Percentiles rank a stretch among this genome's conserved stretches.
phyloP scores from a whole-genome alignment of 106 monocot genomes.

The Ottelia alismoides region DNA sequence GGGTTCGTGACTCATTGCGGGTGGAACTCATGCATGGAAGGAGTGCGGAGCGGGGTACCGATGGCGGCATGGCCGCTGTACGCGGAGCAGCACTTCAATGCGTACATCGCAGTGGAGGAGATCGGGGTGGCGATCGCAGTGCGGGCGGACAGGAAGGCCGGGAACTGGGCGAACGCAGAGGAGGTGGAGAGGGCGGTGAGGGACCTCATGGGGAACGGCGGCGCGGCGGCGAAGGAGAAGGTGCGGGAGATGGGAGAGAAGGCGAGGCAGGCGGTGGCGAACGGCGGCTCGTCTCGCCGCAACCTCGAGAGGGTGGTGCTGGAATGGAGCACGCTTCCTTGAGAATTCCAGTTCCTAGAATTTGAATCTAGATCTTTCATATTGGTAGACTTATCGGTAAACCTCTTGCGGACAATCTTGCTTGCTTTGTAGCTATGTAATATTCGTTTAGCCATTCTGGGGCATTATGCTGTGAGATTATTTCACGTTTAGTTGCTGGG shows the following conservation, averaged over 20 bases:
- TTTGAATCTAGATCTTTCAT: no score
- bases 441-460: no score
- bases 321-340: no score
- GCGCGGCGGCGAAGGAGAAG: background rate
- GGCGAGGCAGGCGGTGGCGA: background rate
- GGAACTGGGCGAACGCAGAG: background rate
- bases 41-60: conserved; percentile 1
- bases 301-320: background rate
- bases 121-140: background rate
- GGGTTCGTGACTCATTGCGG: no score
- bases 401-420: no score
- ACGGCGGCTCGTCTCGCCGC: background rate
- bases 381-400: no score
- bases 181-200: conserved; percentile 1
- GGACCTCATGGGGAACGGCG: background rate
- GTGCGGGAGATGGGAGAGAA: background rate
- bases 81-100: background rate
- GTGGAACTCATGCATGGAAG: no score
- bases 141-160: background rate
- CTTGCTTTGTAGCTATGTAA: no score
- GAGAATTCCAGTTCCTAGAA: no score
- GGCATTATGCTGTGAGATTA: no score
- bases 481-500: no score
- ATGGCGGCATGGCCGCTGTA: background rate
- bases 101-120: background rate